A percentile compares a stretch with the other conserved stretches of the same genome.
These are phyloP conservation scores for Cornus florida DNA, from an alignment of 148 eudicot species.

Conservation along the genomic window DNA sequence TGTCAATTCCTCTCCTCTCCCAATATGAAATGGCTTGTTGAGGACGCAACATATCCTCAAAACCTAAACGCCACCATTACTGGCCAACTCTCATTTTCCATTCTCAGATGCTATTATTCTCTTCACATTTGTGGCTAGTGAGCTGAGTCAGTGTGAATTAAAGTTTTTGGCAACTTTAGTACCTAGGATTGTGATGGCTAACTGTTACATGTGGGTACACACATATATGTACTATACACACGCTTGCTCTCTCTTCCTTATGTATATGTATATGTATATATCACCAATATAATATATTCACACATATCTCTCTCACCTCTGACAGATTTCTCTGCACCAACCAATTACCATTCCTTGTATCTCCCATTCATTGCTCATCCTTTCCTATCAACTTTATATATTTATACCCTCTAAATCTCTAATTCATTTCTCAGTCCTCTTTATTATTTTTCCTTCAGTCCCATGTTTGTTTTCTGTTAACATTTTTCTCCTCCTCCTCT, in stretches of 20 bases:
- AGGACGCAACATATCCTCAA: conserved; percentile 14
- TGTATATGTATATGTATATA: no score
- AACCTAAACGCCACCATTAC: conserved; percentile 7
- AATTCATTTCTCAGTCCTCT: conserved; percentile 20
- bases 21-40: neutral
- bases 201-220: conserved; percentile 42
- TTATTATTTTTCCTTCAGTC: neutral
- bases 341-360: conserved; percentile 21
- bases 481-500: neutral
- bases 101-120: conserved; percentile 9
- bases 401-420: conserved; percentile 19
- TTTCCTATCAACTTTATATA: conserved; percentile 18
- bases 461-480: conserved; percentile 3
- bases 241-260: neutral
- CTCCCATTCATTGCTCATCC: conserved; percentile 26
- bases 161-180: conserved; percentile 37
- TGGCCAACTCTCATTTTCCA: conserved; percentile 12
- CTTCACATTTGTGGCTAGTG: neutral
- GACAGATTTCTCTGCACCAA: conserved; percentile 13
- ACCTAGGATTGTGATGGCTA: conserved; percentile 62
- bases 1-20: conserved; percentile 12
- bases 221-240: neutral
- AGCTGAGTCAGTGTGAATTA: conserved; percentile 23
- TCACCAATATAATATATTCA: no score
- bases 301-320: conserved; percentile 15